Base-by-base conservation (phyloP, 768 basidiomycete genomes). In the Coprinopsis marcescibilis region DNA sequence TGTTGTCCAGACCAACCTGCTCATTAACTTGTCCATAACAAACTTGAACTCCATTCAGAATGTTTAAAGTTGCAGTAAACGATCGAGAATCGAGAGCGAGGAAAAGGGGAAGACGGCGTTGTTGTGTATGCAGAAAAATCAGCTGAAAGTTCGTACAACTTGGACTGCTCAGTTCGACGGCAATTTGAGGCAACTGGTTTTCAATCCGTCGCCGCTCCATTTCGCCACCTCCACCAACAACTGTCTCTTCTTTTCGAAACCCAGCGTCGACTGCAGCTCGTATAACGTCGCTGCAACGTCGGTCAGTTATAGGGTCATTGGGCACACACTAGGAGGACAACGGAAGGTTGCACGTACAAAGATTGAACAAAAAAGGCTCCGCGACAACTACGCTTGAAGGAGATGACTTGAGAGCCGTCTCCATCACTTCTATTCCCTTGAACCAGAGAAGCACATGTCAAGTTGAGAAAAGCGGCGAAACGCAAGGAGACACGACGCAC, bases 161-260 rank as follows among this genome's bases (percentile, higher is more conserved):
- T n/a, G n/a, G n/a, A n/a, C n/a, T n/a, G n/a, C n/a, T 62, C 59
- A 79, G 52, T 66, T 80, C 15, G 78, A 69, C 19, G 86, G 83
- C 78, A 90, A 78, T 65, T 91, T 91, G 56, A 91, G 65, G 58
- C 85, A 89, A 27, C 78, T 76, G 15, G 83, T 80, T 54, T 75
- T 81, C 55, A 91, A 61, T 0, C 89, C 89, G 61, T 92, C 89
- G 6, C 89, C 89, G 50, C 85, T 86, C 87, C 87, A 90, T 59
- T 85, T 85, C 12, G 87, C 82, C 0, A 88, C 86, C 50, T 89
- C 81, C 12, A 87, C 54, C 23, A 91, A 67, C 25, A 91, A 67
- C 19, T 79, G 77, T 34, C 80, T 78, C 61, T 91, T 92, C 63
- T 85, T 89, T 49, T 86, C 83, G 45, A 78, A 71, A 2, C 85